phyloP scores from a whole-genome alignment of 2,329 filamentous ascomycete genomes.

The Scedosporium aurantiacum region DNA sequence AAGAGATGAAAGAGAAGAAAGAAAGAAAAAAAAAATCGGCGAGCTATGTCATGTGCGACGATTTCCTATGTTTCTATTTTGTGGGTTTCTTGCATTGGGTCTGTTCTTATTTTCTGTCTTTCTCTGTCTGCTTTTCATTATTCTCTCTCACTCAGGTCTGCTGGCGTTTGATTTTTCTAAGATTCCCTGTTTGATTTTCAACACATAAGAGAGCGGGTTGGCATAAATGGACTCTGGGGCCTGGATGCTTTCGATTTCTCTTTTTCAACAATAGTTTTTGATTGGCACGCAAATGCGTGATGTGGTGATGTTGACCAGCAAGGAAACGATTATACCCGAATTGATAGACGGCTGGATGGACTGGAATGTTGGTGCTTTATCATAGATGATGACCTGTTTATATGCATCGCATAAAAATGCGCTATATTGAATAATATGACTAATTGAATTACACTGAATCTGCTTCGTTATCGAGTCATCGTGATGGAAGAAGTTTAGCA shows the following conservation, averaged over 20 bases:
- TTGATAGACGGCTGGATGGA: background rate
- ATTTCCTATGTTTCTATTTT: slow-evolving; percentile 2
- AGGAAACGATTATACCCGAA: background rate
- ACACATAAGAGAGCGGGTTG: background rate
- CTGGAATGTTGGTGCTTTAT: too few species aligned
- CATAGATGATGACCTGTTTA: too few species aligned
- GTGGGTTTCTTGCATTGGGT: slow-evolving; percentile 4
- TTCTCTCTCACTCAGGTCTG: background rate
- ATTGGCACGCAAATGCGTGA: background rate
- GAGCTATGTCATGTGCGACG: slow-evolving; percentile 5
- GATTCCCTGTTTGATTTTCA: background rate
- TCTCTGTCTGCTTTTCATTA: background rate
- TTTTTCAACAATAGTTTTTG: background rate
- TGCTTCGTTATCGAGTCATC: too few species aligned
- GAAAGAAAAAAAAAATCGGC: slow-evolving; percentile 4
- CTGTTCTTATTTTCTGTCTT: background rate
- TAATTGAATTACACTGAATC: too few species aligned
- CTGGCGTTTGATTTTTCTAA: background rate
- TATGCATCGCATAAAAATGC: too few species aligned
- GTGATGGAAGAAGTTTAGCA: too few species aligned
- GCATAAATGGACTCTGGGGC: background rate
- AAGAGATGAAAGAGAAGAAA: background rate
- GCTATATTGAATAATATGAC: too few species aligned
- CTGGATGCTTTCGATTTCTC: background rate
- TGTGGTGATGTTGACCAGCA: background rate